Base-by-base conservation (phyloP, 2,329 filamentous ascomycete species). In the Blastomyces parvus region DNA sequence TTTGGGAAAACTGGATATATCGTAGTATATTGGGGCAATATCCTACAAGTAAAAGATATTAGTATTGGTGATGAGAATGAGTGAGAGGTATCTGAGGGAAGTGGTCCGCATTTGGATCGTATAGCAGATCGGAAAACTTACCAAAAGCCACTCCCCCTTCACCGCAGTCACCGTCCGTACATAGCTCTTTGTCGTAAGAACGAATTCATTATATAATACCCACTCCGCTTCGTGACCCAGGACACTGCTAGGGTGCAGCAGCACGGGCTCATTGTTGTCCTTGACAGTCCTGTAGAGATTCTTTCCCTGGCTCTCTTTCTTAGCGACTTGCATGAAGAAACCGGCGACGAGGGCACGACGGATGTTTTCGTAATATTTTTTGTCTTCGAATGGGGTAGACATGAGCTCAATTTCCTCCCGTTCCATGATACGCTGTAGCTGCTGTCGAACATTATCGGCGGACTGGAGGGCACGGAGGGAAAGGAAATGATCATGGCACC, bases 261-360 rank as follows among this genome's bases (percentile, higher is more conserved):
- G 82, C 56, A 99, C 94, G 57, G 85, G 88, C 78, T 97, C 93
- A 71, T 97, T 89, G 63, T 68, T 68, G 73, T 99, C 95, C 81
- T 97, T 99, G 74, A 99, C 88, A 1, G 94, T 99, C 67, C 88
- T 86, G 79, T 99, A 99, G 52, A 90, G 85, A 65, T 69, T 77
- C 82, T 97, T 97, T 72, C 90, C 89, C 38, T 85, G 87, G 60
- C 85, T 86, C 72, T 97, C 91, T 74, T 89, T 91, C 86, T 96
- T 97, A 64, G 94, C 95, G 27, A 97, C 90, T 76, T 99, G 94
- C 94, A 99, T 99, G 83, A 99, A 99, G 83, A 99, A 99, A 42
- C 95, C 94, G 0, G 92, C 85, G 14, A 97, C 88, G 17, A 99
- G 83, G 9, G 94, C 93, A 46, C 91, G 87, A 55, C 93, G 89